These are phyloP conservation scores for Starmerella lactis-condensi DNA, from an alignment of 805 yeast genomes.

Conservation along the genomic window DNA sequence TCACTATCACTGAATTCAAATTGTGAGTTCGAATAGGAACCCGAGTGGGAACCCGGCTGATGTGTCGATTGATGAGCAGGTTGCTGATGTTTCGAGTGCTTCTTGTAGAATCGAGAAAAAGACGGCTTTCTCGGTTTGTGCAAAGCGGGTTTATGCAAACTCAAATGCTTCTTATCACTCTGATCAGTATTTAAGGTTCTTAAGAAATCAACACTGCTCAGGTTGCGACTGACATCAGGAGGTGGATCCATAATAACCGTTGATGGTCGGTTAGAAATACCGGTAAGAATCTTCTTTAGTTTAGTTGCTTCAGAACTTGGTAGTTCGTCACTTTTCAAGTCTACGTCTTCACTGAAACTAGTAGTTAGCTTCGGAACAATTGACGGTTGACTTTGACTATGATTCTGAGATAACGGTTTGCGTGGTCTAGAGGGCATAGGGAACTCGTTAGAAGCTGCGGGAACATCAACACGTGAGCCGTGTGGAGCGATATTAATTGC, in stretches of 20 bases:
- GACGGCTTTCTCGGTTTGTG: background rate
- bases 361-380: no score
- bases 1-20: no score
- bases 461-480: no score
- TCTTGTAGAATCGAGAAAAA: conserved; percentile 1
- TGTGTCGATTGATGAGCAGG: no score
- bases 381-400: no score
- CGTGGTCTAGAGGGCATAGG: no score
- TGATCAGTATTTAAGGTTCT: conserved; percentile 18
- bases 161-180: conserved; percentile 3
- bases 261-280: conserved; percentile 20
- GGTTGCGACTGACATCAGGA: conserved; percentile 14
- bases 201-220: conserved; percentile 24
- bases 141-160: conserved; percentile 1
- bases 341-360: background rate
- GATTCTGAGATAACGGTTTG: no score
- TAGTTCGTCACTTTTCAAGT: conserved; percentile 8
- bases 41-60: no score
- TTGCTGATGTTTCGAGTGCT: background rate
- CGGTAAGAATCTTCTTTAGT: conserved; percentile 22
- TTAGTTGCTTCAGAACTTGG: conserved; percentile 13
- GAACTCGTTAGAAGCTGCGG: no score
- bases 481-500: no score
- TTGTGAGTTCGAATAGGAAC: no score
- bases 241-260: conserved; percentile 20